phyloP scores from a whole-genome alignment of 768 basidiomycete genomes.

The Mycena floridula region DNA sequence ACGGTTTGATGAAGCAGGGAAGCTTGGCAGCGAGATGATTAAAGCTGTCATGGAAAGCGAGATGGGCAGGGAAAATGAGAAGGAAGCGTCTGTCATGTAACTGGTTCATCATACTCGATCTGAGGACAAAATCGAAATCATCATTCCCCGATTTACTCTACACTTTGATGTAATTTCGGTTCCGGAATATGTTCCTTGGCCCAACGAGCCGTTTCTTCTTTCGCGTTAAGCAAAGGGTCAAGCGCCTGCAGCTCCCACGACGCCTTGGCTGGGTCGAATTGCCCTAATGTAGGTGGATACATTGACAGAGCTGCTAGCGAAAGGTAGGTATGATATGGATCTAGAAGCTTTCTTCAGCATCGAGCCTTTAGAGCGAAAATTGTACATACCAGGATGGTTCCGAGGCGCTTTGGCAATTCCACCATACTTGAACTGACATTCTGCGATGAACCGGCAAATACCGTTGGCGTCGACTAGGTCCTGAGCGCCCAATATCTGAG shows the following conservation, averaged over 20 bases:
- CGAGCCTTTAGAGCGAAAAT: too few species aligned
- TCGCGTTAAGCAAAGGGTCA: conserved; percentile 70
- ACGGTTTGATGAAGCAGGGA: conserved; percentile 81
- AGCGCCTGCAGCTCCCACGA: conserved; percentile 57
- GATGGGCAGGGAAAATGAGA: conserved; percentile 25
- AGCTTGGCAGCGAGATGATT: conserved; percentile 84
- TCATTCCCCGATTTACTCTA: too few species aligned
- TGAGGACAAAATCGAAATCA: too few species aligned
- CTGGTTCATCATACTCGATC: too few species aligned
- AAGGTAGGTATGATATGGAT: conserved; percentile 95
- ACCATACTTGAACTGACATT: conserved; percentile 84
- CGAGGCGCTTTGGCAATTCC: conserved; percentile 84
- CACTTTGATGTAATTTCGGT: neutral
- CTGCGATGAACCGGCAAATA: conserved; percentile 58
- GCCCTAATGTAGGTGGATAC: conserved; percentile 39
- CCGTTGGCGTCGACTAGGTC: conserved; percentile 50
- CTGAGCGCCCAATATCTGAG: conserved; percentile 62
- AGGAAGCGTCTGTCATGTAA: too few species aligned
- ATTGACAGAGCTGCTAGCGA: conserved; percentile 78
- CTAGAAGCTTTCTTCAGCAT: too few species aligned
- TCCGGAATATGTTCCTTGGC: conserved; percentile 50
- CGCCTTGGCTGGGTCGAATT: conserved; percentile 12
- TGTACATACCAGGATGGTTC: conserved; percentile 64
- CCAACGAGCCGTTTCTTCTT: conserved; percentile 60
- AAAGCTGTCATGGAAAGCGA: conserved; percentile 73